These are phyloP conservation scores for Panicum hallii DNA, from an alignment of 202 grass and related monocot species.

Conservation along the genomic window DNA sequence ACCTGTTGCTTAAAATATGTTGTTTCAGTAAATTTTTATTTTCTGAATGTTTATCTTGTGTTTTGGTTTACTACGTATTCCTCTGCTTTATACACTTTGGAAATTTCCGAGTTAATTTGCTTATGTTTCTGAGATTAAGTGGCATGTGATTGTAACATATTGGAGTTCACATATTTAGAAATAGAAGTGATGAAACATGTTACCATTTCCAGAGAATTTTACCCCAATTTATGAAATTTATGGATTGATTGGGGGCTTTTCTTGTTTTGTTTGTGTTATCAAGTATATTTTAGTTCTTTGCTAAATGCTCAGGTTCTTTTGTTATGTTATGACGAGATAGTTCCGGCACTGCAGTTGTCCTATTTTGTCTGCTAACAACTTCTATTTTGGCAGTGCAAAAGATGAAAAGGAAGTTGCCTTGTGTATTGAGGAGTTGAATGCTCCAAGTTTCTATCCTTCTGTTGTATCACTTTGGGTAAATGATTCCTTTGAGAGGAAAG, in stretches of 20 bases:
- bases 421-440: constrained; percentile 95
- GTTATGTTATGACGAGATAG: constrained; percentile 5
- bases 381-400: constrained; percentile 74
- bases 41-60: neutral
- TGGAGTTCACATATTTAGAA: constrained; percentile 12
- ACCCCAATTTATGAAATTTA: neutral
- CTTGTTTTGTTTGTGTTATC: neutral
- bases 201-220: neutral
- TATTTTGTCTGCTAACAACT: constrained; percentile 43
- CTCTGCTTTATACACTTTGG: neutral
- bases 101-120: constrained; percentile 22
- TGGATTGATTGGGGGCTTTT: constrained; percentile 11
- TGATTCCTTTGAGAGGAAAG: constrained; percentile 94
- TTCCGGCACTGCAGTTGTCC: neutral
- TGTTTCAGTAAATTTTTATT: constrained; percentile 15
- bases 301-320: constrained; percentile 8
- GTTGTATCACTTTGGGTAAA: constrained; percentile 90
- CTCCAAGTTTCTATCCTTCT: constrained; percentile 78
- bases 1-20: neutral
- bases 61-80: neutral
- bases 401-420: constrained; percentile 84
- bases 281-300: neutral
- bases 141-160: constrained; percentile 1
- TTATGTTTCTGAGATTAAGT: neutral
- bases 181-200: neutral